Conservation (phyloP, 768 basidiomycete species). For the Psilocybe cubensis region DNA sequence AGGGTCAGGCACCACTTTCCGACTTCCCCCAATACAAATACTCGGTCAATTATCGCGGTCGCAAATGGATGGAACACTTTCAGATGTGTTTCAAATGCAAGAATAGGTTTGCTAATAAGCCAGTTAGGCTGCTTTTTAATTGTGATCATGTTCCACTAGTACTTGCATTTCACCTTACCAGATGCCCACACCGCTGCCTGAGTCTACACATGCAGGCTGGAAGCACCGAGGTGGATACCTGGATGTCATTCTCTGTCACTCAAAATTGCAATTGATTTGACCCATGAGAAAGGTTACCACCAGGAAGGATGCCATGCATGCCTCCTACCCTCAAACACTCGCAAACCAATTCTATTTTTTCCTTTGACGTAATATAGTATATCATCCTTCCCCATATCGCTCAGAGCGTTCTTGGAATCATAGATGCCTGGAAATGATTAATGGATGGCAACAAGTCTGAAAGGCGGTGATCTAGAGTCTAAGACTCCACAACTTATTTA, state of each 20-base stretch:
- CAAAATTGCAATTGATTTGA: not conserved
- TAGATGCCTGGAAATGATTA: no score
- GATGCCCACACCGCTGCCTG: no score
- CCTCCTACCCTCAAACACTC: constrained; percentile 2
- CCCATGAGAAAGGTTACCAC: constrained; percentile 8
- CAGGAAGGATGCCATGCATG: not conserved
- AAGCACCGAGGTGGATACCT: constrained; percentile 15
- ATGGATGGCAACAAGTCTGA: no score
- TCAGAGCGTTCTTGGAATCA: not conserved
- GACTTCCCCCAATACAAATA: constrained; percentile 12
- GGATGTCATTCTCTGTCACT: not conserved
- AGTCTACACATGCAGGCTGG: not conserved
- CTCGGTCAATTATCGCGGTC: constrained; percentile 16
- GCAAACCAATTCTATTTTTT: not conserved
- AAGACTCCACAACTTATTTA: no score
- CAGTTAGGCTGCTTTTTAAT: not conserved
- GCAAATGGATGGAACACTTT: not conserved
- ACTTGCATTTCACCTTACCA: not conserved
- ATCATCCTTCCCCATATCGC: not conserved
- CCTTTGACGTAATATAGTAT: not conserved
- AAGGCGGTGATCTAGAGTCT: no score
- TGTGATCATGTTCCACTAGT: not conserved
- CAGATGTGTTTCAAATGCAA: not conserved
- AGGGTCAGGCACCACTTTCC: constrained; percentile 21
- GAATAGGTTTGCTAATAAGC: not conserved